Percentiles rank a stretch among this genome's conserved stretches.
These are phyloP conservation scores for Leccinum holopus DNA, from an alignment of 1,284 basidiomycete genomes.

Conservation along the genomic window DNA sequence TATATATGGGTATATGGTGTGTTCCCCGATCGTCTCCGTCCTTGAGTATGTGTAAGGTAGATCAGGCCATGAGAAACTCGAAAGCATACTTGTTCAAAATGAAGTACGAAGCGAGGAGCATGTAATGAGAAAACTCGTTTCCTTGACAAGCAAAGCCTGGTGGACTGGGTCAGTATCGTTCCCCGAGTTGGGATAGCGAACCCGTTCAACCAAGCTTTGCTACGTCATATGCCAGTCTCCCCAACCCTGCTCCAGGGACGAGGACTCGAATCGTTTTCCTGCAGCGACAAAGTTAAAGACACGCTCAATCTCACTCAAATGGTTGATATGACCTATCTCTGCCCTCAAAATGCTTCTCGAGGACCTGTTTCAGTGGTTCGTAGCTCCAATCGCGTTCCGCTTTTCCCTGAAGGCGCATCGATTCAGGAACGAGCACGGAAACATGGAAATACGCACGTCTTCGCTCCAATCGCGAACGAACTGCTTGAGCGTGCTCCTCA, in stretches of 20 bases:
- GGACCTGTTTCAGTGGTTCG: slow-evolving; percentile 72
- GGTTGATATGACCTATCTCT: slow-evolving; percentile 49
- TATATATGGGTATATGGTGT: slow-evolving; percentile 84
- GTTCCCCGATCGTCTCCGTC: slow-evolving; percentile 62
- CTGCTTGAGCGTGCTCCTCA: slow-evolving; percentile 86
- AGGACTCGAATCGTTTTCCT: slow-evolving; percentile 69
- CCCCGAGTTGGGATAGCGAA: not conserved
- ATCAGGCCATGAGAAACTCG: not conserved
- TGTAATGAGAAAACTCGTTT: slow-evolving; percentile 94
- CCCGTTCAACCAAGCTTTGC: slow-evolving; percentile 66
- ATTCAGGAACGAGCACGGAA: not conserved
- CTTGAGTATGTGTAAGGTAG: slow-evolving; percentile 37
- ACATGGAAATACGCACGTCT: slow-evolving; percentile 50
- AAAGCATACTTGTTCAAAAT: slow-evolving; percentile 69
- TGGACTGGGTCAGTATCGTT: not conserved
- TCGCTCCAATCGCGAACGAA: slow-evolving; percentile 90
- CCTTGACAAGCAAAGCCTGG: slow-evolving; percentile 84
- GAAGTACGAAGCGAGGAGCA: slow-evolving; percentile 83
- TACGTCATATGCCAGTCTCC: slow-evolving; percentile 83
- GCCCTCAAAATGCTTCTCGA: slow-evolving; percentile 63
- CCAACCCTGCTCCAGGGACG: slow-evolving; percentile 87
- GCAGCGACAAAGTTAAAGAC: slow-evolving; percentile 6
- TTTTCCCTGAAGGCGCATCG: slow-evolving; percentile 51
- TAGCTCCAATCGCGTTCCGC: slow-evolving; percentile 78
- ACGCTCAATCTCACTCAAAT: not conserved